Percentiles rank a stretch among this genome's conserved stretches.
These are phyloP conservation scores for Astrothelium macrocarpum DNA, from an alignment of 495 filamentous ascomycete genomes.

Conservation along the genomic window DNA sequence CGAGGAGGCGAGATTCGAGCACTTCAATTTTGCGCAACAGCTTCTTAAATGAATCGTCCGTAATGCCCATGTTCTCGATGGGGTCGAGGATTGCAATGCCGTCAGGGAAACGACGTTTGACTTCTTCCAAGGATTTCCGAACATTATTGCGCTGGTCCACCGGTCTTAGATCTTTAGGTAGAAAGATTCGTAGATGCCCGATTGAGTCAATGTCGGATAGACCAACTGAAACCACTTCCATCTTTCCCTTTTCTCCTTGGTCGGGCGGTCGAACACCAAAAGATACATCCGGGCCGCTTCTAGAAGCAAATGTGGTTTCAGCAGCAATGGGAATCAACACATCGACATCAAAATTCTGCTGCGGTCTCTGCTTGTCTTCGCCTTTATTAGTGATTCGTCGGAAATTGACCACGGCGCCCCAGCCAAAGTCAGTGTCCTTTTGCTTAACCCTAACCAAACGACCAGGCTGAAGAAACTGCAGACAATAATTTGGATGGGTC, in stretches of 20 bases:
- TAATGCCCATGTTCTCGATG: conserved; percentile 89
- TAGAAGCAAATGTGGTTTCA: conserved; percentile 45
- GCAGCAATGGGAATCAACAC: conserved; percentile 63
- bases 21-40: conserved; percentile 94
- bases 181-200: conserved; percentile 64
- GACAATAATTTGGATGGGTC: conserved; percentile 74
- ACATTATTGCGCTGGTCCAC: conserved; percentile 52
- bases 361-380: conserved; percentile 53
- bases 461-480: conserved; percentile 71
- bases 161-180: conserved; percentile 62
- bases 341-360: conserved; percentile 71
- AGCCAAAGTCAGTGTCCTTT: conserved; percentile 75
- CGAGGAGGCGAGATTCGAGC: conserved; percentile 78
- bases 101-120: conserved; percentile 80
- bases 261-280: conserved; percentile 51
- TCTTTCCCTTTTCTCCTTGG: conserved; percentile 57
- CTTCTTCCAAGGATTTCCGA: conserved; percentile 61
- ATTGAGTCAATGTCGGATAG: conserved; percentile 75
- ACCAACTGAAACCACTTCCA: conserved; percentile 78
- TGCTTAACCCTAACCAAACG: conserved; percentile 76
- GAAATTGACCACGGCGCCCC: conserved; percentile 76
- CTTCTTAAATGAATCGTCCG: conserved; percentile 84
- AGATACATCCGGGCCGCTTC: conserved; percentile 47
- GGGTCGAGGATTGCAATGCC: conserved; percentile 82
- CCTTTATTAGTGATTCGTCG: conserved; percentile 48